These are phyloP conservation scores for Extremus antarcticus DNA, from an alignment of 495 filamentous ascomycete genomes.

Conservation along the genomic window DNA sequence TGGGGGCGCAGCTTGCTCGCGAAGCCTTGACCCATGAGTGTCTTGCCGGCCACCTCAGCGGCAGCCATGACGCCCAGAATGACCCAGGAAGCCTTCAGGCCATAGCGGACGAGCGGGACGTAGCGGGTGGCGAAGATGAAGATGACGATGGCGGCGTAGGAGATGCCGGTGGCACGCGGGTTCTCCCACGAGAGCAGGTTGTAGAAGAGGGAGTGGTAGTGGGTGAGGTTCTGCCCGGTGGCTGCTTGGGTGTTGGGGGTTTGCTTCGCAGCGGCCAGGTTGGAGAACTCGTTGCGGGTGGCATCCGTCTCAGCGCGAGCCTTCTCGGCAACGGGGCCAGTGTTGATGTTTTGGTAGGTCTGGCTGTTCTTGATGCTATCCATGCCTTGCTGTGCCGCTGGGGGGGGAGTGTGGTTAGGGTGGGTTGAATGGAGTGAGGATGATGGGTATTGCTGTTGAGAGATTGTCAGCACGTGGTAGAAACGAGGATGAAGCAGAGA, in stretches of 20 bases:
- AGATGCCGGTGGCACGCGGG: constrained; percentile 72
- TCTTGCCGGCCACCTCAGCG: constrained; percentile 64
- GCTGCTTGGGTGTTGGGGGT: constrained; percentile 57
- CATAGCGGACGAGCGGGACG: constrained; percentile 75
- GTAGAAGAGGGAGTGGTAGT: constrained; percentile 94
- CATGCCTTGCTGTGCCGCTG: constrained; percentile 33
- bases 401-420: neutral
- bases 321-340: constrained; percentile 68
- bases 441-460: neutral
- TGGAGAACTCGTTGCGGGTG: constrained; percentile 61
- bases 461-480: constrained; percentile 14
- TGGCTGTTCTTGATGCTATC: constrained; percentile 29
- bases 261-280: constrained; percentile 59
- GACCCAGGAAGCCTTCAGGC: constrained; percentile 74
- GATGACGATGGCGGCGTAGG: constrained; percentile 59
- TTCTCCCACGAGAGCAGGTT: constrained; percentile 74
- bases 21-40: constrained; percentile 65
- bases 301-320: constrained; percentile 62
- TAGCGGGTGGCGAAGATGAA: constrained; percentile 87
- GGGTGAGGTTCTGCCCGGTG: constrained; percentile 80
- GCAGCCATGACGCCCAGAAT: constrained; percentile 62
- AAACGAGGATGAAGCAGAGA: neutral
- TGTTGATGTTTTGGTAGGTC: constrained; percentile 24
- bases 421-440: neutral
- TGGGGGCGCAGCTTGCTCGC: constrained; percentile 77